A percentile compares a stretch with the other conserved stretches of the same genome.
phyloP scores from a whole-genome alignment of 345 rosid genomes.

The Acer saccharum region DNA sequence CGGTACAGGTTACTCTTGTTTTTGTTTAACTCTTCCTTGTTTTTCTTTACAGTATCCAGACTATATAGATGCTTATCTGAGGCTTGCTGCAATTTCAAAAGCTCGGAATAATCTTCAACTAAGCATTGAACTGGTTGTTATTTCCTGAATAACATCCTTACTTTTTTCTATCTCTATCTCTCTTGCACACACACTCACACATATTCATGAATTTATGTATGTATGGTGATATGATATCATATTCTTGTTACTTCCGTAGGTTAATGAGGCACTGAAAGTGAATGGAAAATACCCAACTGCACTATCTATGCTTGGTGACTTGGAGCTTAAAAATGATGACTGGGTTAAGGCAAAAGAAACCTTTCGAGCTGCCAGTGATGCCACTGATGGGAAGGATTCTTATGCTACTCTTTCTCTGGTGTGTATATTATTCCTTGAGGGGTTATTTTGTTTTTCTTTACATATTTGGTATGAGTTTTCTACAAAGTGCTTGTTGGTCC shows the following conservation, averaged over 20 bases:
- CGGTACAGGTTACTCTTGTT: not conserved
- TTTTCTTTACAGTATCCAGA: constrained; percentile 71
- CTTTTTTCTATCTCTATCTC: not conserved
- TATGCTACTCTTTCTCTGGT: constrained; percentile 94
- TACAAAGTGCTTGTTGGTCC: not conserved
- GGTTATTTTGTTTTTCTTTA: not conserved
- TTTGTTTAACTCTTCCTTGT: constrained; percentile 24
- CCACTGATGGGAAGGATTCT: constrained; percentile 93
- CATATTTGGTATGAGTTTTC: not conserved
- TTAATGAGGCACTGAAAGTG: constrained; percentile 87
- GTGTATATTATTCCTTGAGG: constrained; percentile 17
- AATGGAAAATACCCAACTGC: constrained; percentile 86
- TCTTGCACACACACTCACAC: not conserved
- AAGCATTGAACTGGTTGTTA: constrained; percentile 91
- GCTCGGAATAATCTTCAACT: constrained; percentile 82
- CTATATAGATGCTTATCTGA: constrained; percentile 87
- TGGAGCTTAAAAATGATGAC: constrained; percentile 98
- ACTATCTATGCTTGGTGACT: constrained; percentile 91
- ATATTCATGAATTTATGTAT: constrained; percentile 8
- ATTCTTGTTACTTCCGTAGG: constrained; percentile 41
- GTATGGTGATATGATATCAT: constrained; percentile 13
- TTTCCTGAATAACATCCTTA: constrained; percentile 9
- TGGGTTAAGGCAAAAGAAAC: constrained; percentile 99
- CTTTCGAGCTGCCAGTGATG: constrained; percentile 92
- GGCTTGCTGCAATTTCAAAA: constrained; percentile 94